phyloP scores from a whole-genome alignment of 129 eudicot genomes.

The Arctium lappa region DNA sequence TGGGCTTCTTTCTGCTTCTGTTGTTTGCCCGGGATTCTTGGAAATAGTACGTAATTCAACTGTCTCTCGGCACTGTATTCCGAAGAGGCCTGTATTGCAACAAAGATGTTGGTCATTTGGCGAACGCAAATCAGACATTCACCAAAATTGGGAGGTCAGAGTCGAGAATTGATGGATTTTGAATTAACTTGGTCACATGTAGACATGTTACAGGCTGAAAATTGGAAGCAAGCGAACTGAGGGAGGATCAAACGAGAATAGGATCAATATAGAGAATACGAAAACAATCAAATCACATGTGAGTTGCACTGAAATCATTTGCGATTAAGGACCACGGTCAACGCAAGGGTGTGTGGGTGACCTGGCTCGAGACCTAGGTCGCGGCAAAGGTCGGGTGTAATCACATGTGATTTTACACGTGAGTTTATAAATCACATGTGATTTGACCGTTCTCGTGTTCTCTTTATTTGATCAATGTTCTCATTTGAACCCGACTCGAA shows the following conservation, averaged over 20 bases:
- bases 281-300: neutral
- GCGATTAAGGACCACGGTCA: too few species aligned
- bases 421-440: neutral
- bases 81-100: slow-evolving; percentile 70
- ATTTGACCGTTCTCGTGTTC: neutral
- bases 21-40: slow-evolving; percentile 59
- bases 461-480: neutral
- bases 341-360: too few species aligned
- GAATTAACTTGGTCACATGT: too few species aligned
- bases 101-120: neutral
- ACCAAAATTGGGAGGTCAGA: neutral
- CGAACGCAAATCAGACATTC: neutral
- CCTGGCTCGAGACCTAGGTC: too few species aligned
- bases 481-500: neutral
- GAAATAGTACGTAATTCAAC: slow-evolving; percentile 68
- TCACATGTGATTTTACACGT: too few species aligned
- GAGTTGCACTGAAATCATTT: too few species aligned
- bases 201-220: too few species aligned
- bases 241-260: too few species aligned
- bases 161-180: too few species aligned
- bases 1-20: slow-evolving; percentile 77
- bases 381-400: too few species aligned
- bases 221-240: too few species aligned
- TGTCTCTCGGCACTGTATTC: slow-evolving; percentile 97
- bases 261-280: neutral